Evolutionary conservation across 2,329 filamentous ascomycete species (phyloP), one percentile per base, ranked within the genome.

Genomic region (Zopfia rhizophila): DNA sequence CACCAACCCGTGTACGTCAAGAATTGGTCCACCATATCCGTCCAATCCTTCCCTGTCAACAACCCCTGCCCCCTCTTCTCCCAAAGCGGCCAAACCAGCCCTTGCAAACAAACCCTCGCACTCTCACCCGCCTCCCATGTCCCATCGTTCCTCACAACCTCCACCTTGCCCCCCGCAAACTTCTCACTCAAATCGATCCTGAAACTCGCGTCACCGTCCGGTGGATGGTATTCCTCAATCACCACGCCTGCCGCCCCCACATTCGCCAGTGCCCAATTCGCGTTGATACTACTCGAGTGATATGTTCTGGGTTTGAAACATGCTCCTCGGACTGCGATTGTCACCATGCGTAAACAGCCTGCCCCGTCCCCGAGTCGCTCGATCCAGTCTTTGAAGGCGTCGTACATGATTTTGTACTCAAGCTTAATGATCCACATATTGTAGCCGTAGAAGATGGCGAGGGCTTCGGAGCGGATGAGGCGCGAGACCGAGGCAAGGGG

Each of bases 381-480:
- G 51, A 72, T 72, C 70, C 70, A 72, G 50, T 66, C 61, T 37
- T 60, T 66, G 53, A 72, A 72, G 27, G 63, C 65, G 48, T 72
- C 68, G 54, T 72, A 72, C 62, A 72, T 72, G 57, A 71, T 66
- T 7, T 60, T 58, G 52, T 69, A 71, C 47, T 72, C 70, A 12
- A 70, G 64, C 45, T 72, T 72, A 56, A 72, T 66, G 43, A 66
- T 58, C 70, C 70, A 72, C 2, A 61, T 66, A 41, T 72, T 72
- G 53, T 72, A 68, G 56, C 63, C 65, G 60, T 72, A 72, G 63
- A 72, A 72, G 25, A 72, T 67, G 42, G 68, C 65, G 25, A 72
- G 68, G 13, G 66, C 61, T 55, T 72, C 70, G 35, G 60, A 50
- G 37, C 70, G 69, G 30, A 72, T 58, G 13, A 65, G 65, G 5